Conservation (phyloP, 2,329 filamentous ascomycete genomes). For the Talaromyces sp. region DNA sequence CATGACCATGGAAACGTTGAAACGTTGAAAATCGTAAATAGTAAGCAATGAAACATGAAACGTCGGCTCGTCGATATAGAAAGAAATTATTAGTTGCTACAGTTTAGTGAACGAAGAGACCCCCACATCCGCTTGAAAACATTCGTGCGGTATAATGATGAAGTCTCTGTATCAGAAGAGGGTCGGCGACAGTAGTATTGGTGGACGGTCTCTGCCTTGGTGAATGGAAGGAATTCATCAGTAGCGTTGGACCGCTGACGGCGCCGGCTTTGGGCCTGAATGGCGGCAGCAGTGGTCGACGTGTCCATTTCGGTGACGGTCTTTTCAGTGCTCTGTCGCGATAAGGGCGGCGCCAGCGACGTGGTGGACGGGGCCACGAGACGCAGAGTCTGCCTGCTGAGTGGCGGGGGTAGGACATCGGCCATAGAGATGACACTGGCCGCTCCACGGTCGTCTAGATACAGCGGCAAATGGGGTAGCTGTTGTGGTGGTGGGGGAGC, state of each 20-base stretch:
- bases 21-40: background rate
- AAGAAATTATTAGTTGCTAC: conserved; percentile 14
- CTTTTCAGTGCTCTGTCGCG: conserved; percentile 20
- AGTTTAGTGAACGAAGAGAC: conserved; percentile 20
- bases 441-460: conserved; percentile 3
- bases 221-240: conserved; percentile 18
- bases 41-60: conserved; percentile 3
- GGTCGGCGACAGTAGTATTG: conserved; percentile 29
- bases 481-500: background rate
- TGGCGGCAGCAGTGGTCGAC: conserved; percentile 29
- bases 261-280: conserved; percentile 31
- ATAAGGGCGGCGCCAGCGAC: conserved; percentile 25
- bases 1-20: background rate
- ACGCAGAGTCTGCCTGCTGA: conserved; percentile 28
- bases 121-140: conserved; percentile 11
- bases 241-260: conserved; percentile 25
- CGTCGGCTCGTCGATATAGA: conserved; percentile 8
- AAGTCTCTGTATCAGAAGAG: conserved; percentile 15
- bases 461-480: background rate
- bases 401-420: conserved; percentile 21
- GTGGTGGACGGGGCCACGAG: conserved; percentile 33
- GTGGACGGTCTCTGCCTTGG: conserved; percentile 25
- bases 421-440: conserved; percentile 17
- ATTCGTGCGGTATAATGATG: conserved; percentile 3
- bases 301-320: conserved; percentile 27